Base-by-base conservation (phyloP, 163 green algal genomes). In the Scenedesmus sp. region DNA sequence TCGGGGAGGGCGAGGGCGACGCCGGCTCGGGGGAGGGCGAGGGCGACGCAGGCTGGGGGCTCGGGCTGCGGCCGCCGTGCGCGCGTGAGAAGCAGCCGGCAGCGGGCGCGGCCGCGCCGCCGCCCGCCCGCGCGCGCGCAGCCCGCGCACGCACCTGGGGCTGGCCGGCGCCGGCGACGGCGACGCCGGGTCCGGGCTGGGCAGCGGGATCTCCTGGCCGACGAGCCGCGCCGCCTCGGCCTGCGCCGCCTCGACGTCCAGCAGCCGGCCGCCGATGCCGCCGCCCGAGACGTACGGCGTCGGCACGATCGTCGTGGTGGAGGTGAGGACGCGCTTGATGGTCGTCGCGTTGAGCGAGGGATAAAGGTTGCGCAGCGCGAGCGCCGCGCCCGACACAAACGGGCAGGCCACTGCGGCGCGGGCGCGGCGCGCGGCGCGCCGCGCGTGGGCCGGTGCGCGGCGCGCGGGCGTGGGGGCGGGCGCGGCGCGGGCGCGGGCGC, bases 311-410 rank as follows among this genome's bases (percentile, higher is more conserved):
- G 60, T 69, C 14, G 31, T 14, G 14, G 31, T 29, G 11, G 15
- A 47, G 4, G 36, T 69, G 31, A 69, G 11, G 1, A 22, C 18
- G 10, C 28, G 3, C 31, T 51, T 69, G 31, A 69, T 31, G 28
- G 48, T 34, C 11, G 20, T 7, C 28, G 36, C 36, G 22, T 34
- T 34, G 1, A 69, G 31, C 2, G 60, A 53, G 2, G 60, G 60
- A 36, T 47, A 69, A 18, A 3, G 34, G 60, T 69, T 69, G 22
- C 60, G 36, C 7, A 69, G 31, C 17, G 60, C 60, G 11, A 69
- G 60, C 15, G 60, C 60, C 15, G 60, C 31, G 11, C 60, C 60
- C 31, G 60, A 18, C 10, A 69, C 60, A 24, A 69, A 53, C 6
- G 60, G 60, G 7, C 34, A 31, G 14, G 60, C 60, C n/a, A n/a